Base-by-base conservation (phyloP, 768 basidiomycete species). In the Rhizopogon vinicolor region DNA sequence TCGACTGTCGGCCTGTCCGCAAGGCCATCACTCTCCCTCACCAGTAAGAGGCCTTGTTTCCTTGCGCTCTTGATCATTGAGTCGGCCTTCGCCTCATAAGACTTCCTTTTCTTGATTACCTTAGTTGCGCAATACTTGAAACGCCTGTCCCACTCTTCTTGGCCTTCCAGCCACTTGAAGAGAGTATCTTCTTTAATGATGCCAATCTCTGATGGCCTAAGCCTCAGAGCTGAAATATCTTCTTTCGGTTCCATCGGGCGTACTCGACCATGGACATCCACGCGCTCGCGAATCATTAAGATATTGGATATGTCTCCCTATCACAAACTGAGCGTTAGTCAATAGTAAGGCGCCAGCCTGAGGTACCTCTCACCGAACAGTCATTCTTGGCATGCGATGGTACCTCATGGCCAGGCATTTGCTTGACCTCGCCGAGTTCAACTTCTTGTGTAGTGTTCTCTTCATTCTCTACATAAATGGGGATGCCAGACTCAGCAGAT, bases 131-230 rank as follows among this genome's bases (percentile, higher is more conserved):
- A 51, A 28, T 65, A 63, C 45, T 68, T 69, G 67, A 75, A 87
- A 59, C 71, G 75, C 62, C 74, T 70, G 65, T 89, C 85, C 86
- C 87, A 87, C 35, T 76, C 63, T 19, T 76, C 72, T 66, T 86
- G 85, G 7, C 86, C 84, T 3, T 71, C 67, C 13, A 82, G 65
- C 79, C 89, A 93, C n/a, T 85, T 77, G 64, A 79, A 74, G 0
- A 82, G 82, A 0, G 87, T 85, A 0, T 73, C 81, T 68, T 91
- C 90, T 65, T 87, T 90, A 66, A 93, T 82, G 35, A 87, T 67
- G 0, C 89, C 89, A 40, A 91, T 77, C 56, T 87, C 74, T 12
- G 75, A 73, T 0, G 78, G 71, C 0, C 77, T 75, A 41, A 91
- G 65, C 9, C 74, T 65, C 41, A 91, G 71, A 1, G 78, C 82